Conservation (phyloP, 225 moss, liverwort and hornwort genomes). For the Physcomitrium patens region DNA sequence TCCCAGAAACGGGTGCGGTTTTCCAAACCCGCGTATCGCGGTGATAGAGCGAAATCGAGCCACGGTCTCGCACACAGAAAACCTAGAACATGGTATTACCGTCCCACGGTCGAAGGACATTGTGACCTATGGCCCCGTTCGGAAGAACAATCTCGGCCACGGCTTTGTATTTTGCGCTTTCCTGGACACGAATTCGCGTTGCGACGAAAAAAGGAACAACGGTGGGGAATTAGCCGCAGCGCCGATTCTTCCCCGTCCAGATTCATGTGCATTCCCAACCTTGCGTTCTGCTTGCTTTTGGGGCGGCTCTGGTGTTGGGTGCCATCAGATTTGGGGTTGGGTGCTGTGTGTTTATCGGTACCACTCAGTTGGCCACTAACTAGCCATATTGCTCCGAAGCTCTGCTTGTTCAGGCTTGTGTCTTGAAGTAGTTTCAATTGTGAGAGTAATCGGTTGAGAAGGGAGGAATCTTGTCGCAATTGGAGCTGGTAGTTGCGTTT, state of each 20-base stretch:
- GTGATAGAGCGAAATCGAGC: no score
- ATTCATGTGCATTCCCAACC: constrained; percentile 21
- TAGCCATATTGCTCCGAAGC: not conserved
- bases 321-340: not conserved
- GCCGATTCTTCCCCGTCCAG: not conserved
- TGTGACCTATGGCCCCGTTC: not conserved
- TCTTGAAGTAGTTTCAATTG: not conserved
- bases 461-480: no score
- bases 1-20: no score
- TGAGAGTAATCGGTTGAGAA: not conserved
- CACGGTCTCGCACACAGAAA: no score
- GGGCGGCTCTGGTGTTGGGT: not conserved
- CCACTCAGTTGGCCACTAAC: not conserved
- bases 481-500: not conserved
- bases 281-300: not conserved
- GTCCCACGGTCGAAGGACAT: no score
- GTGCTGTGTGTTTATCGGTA: not conserved
- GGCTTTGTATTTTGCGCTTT: not conserved
- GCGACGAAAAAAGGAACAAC: not conserved
- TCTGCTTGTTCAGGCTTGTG: not conserved
- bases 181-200: not conserved
- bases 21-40: no score
- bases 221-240: not conserved
- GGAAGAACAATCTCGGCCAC: constrained; percentile 18
- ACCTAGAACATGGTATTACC: no score